Evolutionary conservation across 768 basidiomycete genomes (phyloP), one percentile per base, ranked within the genome.

Genomic region (Dendrothele bispora): DNA sequence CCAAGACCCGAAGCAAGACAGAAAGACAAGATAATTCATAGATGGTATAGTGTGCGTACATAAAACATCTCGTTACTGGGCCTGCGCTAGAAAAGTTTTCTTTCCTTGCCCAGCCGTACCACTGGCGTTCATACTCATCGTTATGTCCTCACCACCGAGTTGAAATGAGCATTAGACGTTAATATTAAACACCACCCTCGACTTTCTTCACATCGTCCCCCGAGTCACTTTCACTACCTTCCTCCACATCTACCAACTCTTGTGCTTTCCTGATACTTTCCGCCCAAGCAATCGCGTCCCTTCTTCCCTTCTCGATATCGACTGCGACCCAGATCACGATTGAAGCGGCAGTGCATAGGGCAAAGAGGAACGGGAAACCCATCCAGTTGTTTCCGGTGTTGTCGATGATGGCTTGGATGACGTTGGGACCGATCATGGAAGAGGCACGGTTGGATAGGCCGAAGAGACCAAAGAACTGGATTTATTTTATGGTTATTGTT

Each of bases 361-460:
- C 84, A 56, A 92, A 91, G 20, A 92, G 67, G 70, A 92, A 91
- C 2, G 88, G 86, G 62, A 92, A 92, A 1, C 90, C 90, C 59
- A 79, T 75, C 90, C 90, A 91, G 59, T 87, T 90, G 61, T 82
- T 75, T 0, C 83, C 84, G 2, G 81, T 73, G 40, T 68, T 69
- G 64, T 90, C 72, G 49, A 93, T 91, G 59, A 91, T 90, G 3
- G 82, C 87, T 60, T 91, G 87, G 30, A 91, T 84, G 7, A 91
- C 88, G 52, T 88, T 91, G 0, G 90, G 89, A 0, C 90, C 91
- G 36, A 92, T 82, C 79, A 91, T 88, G 2, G 84, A 87, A n/a
- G 87, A 90, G 1, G 88, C 88, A 10, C 88, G 80, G 62, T 90
- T 90, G 3, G 86, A 90, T 21, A 93, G 77, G 7, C 88, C 88